These are phyloP conservation scores for Cicer pinnatifidum DNA, from an alignment of 306 rosid species.

Conservation along the genomic window DNA sequence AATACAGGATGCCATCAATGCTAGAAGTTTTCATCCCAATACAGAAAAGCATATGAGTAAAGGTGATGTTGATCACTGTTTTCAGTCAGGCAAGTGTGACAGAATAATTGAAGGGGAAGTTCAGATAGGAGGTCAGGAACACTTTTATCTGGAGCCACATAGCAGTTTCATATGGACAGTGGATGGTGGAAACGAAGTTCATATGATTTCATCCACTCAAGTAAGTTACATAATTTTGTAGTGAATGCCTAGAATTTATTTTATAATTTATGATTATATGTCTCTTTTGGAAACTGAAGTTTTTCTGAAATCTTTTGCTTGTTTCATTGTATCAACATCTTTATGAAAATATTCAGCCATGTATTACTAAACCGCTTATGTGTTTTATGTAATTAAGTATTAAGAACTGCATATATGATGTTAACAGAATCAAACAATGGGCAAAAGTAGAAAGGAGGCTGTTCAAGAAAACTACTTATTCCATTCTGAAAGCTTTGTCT, in stretches of 20 bases:
- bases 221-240: constrained; percentile 56
- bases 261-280: constrained; percentile 17
- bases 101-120: constrained; percentile 84
- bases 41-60: constrained; percentile 67
- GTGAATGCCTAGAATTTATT: constrained; percentile 21
- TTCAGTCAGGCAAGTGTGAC: constrained; percentile 78
- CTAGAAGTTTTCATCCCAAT: constrained; percentile 79
- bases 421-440: background rate
- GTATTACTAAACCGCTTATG: constrained; percentile 30
- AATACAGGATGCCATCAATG: constrained; percentile 80
- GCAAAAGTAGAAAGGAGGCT: too few relatives aligned
- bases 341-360: constrained; percentile 20
- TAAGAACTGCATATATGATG: constrained; percentile 23
- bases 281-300: constrained; percentile 24
- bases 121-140: constrained; percentile 95
- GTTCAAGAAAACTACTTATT: constrained; percentile 11
- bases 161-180: constrained; percentile 82
- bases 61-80: constrained; percentile 84
- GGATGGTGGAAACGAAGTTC: constrained; percentile 95
- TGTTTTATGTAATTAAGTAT: constrained; percentile 2
- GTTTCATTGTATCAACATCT: constrained; percentile 10
- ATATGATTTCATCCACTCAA: constrained; percentile 94
- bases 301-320: constrained; percentile 27
- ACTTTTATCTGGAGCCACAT: constrained; percentile 91
- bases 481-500: constrained; percentile 30